Conservation (phyloP, 2,329 filamentous ascomycete genomes). For the Graphilbum sp. region DNA sequence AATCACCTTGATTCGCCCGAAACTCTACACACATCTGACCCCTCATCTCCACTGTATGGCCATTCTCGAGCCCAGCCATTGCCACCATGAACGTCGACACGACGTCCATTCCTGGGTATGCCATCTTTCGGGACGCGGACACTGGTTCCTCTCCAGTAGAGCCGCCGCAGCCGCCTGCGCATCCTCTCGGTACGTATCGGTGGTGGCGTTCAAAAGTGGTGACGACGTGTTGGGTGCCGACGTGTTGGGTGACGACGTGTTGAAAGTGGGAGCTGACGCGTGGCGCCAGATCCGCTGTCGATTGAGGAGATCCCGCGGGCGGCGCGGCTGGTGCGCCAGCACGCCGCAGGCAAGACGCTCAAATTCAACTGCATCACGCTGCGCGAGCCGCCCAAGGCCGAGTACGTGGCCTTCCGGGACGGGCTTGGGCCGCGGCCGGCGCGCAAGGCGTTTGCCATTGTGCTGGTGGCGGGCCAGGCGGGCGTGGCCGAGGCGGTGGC, state of each 20-base stretch:
- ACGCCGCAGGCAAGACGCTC: slow-evolving; percentile 51
- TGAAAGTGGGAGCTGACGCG: too few species aligned
- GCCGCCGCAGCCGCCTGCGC: too few species aligned
- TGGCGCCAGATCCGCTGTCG: slow-evolving; percentile 36
- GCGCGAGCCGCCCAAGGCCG: slow-evolving; percentile 68
- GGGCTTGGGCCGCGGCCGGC: slow-evolving; percentile 41
- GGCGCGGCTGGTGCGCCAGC: slow-evolving; percentile 52
- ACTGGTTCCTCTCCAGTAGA: slow-evolving; percentile 5
- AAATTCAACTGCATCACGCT: slow-evolving; percentile 80
- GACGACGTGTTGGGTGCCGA: too few species aligned
- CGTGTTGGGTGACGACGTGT: too few species aligned
- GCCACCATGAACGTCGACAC: slow-evolving; percentile 24
- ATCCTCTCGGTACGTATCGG: too few species aligned
- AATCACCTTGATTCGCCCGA: too few species aligned
- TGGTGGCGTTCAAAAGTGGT: not conserved
- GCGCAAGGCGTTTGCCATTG: slow-evolving; percentile 61
- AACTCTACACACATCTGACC: too few species aligned
- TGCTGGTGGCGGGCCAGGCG: slow-evolving; percentile 62
- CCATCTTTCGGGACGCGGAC: slow-evolving; percentile 26
- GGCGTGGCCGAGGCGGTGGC: slow-evolving; percentile 72
- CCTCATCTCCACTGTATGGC: too few species aligned
- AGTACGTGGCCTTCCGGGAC: slow-evolving; percentile 67
- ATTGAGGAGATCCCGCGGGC: slow-evolving; percentile 35
- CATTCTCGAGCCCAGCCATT: too few species aligned
- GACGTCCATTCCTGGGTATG: slow-evolving; percentile 26